Conservation (phyloP, 345 rosid genomes). For the Anastatica hierochuntica region DNA sequence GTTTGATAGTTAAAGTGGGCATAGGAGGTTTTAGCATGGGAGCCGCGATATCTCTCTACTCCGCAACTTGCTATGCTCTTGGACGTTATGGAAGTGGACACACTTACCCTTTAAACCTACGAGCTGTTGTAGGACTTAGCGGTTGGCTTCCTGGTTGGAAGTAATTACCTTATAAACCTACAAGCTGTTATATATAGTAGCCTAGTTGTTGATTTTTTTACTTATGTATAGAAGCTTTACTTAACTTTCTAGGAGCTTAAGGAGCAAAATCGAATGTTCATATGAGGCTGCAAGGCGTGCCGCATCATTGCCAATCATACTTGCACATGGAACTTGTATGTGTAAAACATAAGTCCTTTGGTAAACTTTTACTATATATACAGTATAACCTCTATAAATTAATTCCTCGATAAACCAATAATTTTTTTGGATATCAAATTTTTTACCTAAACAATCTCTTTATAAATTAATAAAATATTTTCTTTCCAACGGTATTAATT, state of each 20-base stretch:
- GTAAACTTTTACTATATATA: not conserved
- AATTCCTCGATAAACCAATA: no score
- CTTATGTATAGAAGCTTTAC: not conserved
- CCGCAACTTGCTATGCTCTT: conserved; percentile 59
- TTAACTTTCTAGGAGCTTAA: conserved; percentile 34
- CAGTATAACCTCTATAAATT: not conserved
- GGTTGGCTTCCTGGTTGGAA: conserved; percentile 95
- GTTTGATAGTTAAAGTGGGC: conserved; percentile 71
- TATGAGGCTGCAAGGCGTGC: conserved; percentile 60
- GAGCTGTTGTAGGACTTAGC: conserved; percentile 50
- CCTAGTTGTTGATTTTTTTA: no score
- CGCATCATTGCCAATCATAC: conserved; percentile 50
- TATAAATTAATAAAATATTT: no score
- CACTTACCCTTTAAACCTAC: conserved; percentile 50
- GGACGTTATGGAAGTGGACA: conserved; percentile 66
- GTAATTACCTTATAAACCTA: conserved; percentile 26
- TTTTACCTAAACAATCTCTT: no score
- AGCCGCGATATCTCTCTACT: conserved; percentile 80
- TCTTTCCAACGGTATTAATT: no score
- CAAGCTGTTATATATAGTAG: no score
- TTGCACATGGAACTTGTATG: conserved; percentile 61
- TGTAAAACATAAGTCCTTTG: not conserved
- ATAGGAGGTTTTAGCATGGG: conserved; percentile 98
- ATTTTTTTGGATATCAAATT: no score
- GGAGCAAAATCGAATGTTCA: conserved; percentile 51